phyloP scores from a whole-genome alignment of 164 flowering plant genomes.

The Tetrastigma voinierianum region DNA sequence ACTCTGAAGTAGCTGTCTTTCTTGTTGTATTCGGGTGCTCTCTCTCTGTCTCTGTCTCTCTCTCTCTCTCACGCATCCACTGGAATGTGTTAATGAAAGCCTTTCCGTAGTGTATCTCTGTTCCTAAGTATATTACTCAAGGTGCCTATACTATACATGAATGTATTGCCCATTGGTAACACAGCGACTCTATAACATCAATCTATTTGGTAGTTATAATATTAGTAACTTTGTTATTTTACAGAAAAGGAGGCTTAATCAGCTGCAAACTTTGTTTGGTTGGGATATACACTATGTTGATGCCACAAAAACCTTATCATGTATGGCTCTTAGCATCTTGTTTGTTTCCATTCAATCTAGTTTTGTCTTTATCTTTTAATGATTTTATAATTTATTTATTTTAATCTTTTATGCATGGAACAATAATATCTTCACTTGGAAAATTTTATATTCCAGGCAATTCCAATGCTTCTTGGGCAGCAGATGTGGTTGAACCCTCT shows the following conservation, averaged over 20 bases:
- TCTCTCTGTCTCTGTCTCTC: no score
- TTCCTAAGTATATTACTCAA: not conserved
- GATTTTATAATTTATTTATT: no score
- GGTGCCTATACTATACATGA: not conserved
- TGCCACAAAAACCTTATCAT: conserved; percentile 59
- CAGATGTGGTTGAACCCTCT: conserved; percentile 50
- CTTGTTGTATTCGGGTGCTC: no score
- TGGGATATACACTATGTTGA: conserved; percentile 75
- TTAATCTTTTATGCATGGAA: no score
- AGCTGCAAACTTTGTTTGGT: conserved; percentile 66
- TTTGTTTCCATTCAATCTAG: not conserved
- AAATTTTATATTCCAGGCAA: conserved; percentile 29
- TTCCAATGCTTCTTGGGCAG: conserved; percentile 54
- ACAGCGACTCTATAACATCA: not conserved
- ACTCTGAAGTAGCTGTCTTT: no score
- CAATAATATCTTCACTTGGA: no score
- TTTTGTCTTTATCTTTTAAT: no score
- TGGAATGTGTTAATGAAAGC: no score
- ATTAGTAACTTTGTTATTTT: conserved; percentile 1
- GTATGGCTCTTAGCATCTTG: conserved; percentile 29
- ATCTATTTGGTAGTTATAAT: not conserved
- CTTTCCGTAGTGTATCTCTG: no score
- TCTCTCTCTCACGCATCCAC: no score
- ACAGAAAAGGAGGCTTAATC: conserved; percentile 79
- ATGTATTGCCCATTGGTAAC: not conserved